Evolutionary conservation across 805 yeast genomes (phyloP), one percentile per base, ranked within the genome.

Genomic region (Yamadazyma philogaea): DNA sequence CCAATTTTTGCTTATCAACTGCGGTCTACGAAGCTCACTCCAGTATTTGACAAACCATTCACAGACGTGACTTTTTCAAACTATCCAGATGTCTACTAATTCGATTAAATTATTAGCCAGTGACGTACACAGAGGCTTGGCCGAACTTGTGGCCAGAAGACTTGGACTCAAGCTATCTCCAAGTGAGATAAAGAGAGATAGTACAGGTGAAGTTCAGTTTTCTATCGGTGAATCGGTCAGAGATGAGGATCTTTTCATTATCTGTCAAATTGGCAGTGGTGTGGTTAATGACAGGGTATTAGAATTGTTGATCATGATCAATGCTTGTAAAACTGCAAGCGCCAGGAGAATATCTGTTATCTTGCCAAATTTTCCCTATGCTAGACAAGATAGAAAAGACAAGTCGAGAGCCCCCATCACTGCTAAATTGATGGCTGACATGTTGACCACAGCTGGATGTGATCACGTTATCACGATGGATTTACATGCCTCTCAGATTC

Each of bases 381-480:
- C 98, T 2, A 80, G 99, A 67, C 99, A 91, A 64, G 99, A 91
- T 66, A 86, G 90, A 64, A 91, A 91, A 64, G 98, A 91, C 64
- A 91, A 91, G 63, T 82, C 91, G 34, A 77, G 99, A 55, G 98
- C 97, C 7, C 96, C 98, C 21, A 89, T 91, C 47, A 88, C 97
- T 7, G 98, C 98, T 39, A 90, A 91, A 61, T 72, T 91, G 47
- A 80, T 91, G 66, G 98, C 98, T 6, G 87, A 91, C 59, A 72
- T 91, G 75, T 71, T 91, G 39, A 87, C 88, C 43, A 87, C 96
- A 1, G 93, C 97, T 3, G 98, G 99, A 6, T 90, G 96, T 65
- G 78, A 87, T 60, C 97, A 93, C 65, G 91, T 91, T 30, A 89
- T 91, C 50, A 93, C 98, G 17, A 84, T 91, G 95, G 99, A 91